A percentile compares a stretch with the other conserved stretches of the same genome.
These are phyloP conservation scores for Coemansia sp. DNA, from an alignment of 192 early-diverging fungal species.

Conservation along the genomic window DNA sequence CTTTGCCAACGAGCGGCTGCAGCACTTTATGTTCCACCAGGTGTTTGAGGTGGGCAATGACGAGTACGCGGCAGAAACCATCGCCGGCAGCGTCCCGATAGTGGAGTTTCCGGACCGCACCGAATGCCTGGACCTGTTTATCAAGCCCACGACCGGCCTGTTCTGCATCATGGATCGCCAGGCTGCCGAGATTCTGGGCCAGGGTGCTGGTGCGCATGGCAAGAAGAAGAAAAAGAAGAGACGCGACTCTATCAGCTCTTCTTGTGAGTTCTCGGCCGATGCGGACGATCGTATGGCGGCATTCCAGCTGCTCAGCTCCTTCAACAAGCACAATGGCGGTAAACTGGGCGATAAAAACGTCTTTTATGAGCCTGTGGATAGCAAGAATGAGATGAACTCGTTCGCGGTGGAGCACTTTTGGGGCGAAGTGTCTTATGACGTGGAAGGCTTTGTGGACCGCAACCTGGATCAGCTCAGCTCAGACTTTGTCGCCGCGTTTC, in stretches of 20 bases:
- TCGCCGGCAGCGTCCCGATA: neutral
- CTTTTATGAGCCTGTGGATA: conserved; percentile 36
- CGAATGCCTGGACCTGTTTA: conserved; percentile 69
- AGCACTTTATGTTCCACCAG: conserved; percentile 68
- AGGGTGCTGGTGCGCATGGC: conserved; percentile 3
- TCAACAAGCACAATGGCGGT: conserved; percentile 35
- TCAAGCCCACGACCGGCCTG: conserved; percentile 65
- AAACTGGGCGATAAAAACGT: conserved; percentile 33
- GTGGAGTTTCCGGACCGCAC: conserved; percentile 61
- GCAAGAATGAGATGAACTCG: conserved; percentile 54
- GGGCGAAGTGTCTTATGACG: conserved; percentile 60
- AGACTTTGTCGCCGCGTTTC: conserved; percentile 83
- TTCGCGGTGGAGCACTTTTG: conserved; percentile 49
- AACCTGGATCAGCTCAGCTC: conserved; percentile 78
- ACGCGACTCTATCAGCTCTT: conserved; percentile 30
- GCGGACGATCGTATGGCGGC: conserved; percentile 37
- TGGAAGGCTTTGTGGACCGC: conserved; percentile 77
- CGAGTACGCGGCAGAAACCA: conserved; percentile 58
- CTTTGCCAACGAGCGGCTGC: conserved; percentile 85
- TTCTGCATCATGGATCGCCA: conserved; percentile 73
- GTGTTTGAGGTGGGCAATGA: conserved; percentile 66
- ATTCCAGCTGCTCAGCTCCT: conserved; percentile 40
- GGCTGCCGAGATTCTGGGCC: conserved; percentile 40
- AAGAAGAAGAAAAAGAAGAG: conserved; percentile 27
- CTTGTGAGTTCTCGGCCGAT: conserved; percentile 30